phyloP scores from a whole-genome alignment of 1,139 yeast genomes.

The Citeromyces siamensis region DNA sequence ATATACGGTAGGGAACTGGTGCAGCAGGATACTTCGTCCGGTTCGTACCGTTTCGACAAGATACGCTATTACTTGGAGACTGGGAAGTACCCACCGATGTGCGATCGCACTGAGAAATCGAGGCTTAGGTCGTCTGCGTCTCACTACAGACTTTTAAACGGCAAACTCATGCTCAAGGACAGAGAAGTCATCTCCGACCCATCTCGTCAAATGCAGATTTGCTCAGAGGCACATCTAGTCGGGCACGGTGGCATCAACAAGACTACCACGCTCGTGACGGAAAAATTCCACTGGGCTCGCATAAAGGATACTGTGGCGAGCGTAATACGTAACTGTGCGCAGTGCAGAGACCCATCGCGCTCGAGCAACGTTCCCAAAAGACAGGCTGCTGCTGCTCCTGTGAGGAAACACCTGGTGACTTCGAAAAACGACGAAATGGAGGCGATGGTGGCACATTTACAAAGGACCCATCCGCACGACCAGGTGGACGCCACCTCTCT shows the following conservation, averaged over 20 bases:
- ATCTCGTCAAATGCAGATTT: slow-evolving; percentile 60
- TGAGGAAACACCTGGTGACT: background rate
- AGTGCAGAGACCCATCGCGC: slow-evolving; percentile 39
- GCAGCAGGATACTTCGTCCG: slow-evolving; percentile 35
- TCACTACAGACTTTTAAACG: slow-evolving; percentile 59
- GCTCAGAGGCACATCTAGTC: slow-evolving; percentile 54
- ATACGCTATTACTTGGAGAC: slow-evolving; percentile 71
- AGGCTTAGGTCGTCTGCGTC: slow-evolving; percentile 74
- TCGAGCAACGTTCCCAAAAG: background rate
- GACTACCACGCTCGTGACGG: slow-evolving; percentile 68
- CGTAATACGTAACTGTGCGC: slow-evolving; percentile 65
- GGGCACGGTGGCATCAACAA: slow-evolving; percentile 88
- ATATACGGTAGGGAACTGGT: slow-evolving; percentile 34
- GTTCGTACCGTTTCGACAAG: slow-evolving; percentile 61
- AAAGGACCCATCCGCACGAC: slow-evolving; percentile 2
- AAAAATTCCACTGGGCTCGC: slow-evolving; percentile 82
- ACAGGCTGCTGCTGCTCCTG: background rate
- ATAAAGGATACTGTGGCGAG: slow-evolving; percentile 80
- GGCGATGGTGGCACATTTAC: background rate
- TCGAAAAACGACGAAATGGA: background rate
- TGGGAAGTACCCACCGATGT: slow-evolving; percentile 76
- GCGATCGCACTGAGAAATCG: slow-evolving; percentile 76
- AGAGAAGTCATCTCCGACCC: slow-evolving; percentile 76
- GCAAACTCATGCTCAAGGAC: slow-evolving; percentile 65
- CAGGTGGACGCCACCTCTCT: slow-evolving; percentile 6